Evolutionary conservation across 2,329 filamentous ascomycete species (phyloP).

Genomic region (Nectriaceae sp.): DNA sequence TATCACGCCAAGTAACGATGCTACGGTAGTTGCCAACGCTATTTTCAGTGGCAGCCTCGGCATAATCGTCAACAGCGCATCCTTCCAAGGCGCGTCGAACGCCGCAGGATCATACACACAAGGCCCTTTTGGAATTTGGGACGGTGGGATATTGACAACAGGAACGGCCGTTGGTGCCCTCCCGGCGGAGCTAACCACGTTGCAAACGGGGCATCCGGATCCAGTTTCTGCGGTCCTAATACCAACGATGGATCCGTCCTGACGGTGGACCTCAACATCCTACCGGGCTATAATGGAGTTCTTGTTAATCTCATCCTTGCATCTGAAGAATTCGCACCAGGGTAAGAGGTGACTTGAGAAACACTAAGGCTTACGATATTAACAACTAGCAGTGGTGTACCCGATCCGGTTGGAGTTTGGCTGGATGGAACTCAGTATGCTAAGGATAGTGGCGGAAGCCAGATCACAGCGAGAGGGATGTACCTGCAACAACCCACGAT

Average conservation of each 20-base stretch:
- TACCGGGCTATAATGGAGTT: not conserved
- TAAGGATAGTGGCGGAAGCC: not conserved
- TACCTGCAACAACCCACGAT: not conserved
- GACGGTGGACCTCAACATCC: not conserved
- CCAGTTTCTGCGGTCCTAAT: constrained; percentile 2
- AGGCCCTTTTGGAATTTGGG: constrained; percentile 13
- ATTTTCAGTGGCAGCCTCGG: constrained; percentile 6
- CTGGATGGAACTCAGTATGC: not conserved
- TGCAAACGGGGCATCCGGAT: constrained; percentile 10
- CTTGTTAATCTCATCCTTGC: not conserved
- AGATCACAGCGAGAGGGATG: not conserved
- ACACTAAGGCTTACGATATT: not conserved
- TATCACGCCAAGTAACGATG: constrained; percentile 1
- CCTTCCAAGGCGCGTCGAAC: constrained; percentile 1
- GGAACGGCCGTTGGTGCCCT: constrained; percentile 10
- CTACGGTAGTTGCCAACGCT: constrained; percentile 3
- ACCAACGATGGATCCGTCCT: not conserved
- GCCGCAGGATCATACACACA: constrained; percentile 9
- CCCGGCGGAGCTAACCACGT: constrained; percentile 7
- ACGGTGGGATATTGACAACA: constrained; percentile 10
- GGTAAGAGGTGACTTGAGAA: not conserved
- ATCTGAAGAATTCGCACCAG: not conserved
- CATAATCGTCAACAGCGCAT: constrained; percentile 2
- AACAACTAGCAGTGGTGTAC: not conserved
- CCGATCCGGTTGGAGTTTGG: not conserved